Base-by-base conservation (phyloP, 495 filamentous ascomycete species). In the Talaromyces nanjingensis region DNA sequence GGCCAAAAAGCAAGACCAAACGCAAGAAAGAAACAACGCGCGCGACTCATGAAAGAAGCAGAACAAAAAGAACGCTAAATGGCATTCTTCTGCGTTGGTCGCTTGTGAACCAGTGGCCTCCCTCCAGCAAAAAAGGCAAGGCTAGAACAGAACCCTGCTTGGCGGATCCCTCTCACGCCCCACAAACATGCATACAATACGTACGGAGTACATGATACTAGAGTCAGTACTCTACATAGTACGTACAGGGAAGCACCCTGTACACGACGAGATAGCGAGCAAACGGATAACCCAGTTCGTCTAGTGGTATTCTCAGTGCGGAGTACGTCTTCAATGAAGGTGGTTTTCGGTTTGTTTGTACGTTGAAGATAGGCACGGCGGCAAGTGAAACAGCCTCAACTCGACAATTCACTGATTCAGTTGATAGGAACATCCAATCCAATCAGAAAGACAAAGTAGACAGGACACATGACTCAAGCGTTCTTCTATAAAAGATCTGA, bases 61-160 rank as follows among this genome's bases (percentile, higher is more conserved):
- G 11, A 16, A 42, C 37, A 42, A 56, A 56, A 56, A 29, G 29
- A 59, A 59, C 27, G 56, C 56, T 59, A 59, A 27, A 56, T 56
- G 12, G 16, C 27, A 27, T 56, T 56, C 20, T 56, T 63, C 61
- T 63, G 61, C 47, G 52, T 56, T 63, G 61, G 61, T 54, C 29
- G 11, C 39, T 63, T 59, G 27, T 59, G 56, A 59, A 37, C 56
- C 56, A 59, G 31, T 59, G 56, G 31, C 56, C 56, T 59, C 56
- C 56, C 56, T 29, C 27, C 27, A 25, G 49, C 18, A 22, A 56
- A 29, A 22, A 6, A 27, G 11, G 45, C 16, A 56, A 56, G 53
- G 11, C 53, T 56, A 56, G 53, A 56, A 27, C 53, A 56, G 53
- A 56, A 59, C 56, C 56, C 56, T 59, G 56, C 56, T 59, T 20